A percentile compares a stretch with the other conserved stretches of the same genome.
Evolutionary conservation across 2,329 filamentous ascomycete species (phyloP).

Genomic region (Thelonectria discophora): DNA sequence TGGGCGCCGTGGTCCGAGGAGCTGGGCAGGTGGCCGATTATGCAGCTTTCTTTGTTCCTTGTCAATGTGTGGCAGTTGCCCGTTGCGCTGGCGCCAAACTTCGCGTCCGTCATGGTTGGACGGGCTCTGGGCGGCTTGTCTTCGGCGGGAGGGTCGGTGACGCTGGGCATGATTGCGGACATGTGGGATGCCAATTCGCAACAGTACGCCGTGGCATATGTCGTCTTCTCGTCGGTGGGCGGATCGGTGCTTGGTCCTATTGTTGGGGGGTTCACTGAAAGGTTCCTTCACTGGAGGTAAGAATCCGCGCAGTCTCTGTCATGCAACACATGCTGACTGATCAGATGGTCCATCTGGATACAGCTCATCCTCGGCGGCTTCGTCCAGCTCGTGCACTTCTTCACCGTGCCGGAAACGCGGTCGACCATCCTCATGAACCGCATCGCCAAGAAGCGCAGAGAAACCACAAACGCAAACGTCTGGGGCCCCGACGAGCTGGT

Average conservation of each 20-base stretch:
- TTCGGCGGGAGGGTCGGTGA: constrained; percentile 77
- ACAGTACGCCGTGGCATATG: constrained; percentile 79
- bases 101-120: constrained; percentile 74
- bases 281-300: constrained; percentile 72
- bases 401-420: constrained; percentile 80
- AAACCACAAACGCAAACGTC: constrained; percentile 66
- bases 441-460: constrained; percentile 78
- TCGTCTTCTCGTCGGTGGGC: constrained; percentile 82
- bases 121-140: constrained; percentile 75
- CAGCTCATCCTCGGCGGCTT: constrained; percentile 80
- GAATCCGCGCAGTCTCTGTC: constrained; percentile 1
- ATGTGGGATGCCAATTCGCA: constrained; percentile 76
- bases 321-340: constrained; percentile 20
- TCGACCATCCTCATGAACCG: constrained; percentile 80
- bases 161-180: constrained; percentile 78
- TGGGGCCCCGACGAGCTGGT: constrained; percentile 79
- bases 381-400: constrained; percentile 72
- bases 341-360: constrained; percentile 78
- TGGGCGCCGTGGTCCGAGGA: constrained; percentile 92
- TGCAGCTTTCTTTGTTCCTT: constrained; percentile 76
- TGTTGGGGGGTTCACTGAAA: constrained; percentile 78
- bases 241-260: constrained; percentile 81
- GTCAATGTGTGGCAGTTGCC: constrained; percentile 82
- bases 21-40: constrained; percentile 77
- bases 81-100: constrained; percentile 77